phyloP scores from a whole-genome alignment of 352 stramenopile genomes.

The Plasmopara halstedii region DNA sequence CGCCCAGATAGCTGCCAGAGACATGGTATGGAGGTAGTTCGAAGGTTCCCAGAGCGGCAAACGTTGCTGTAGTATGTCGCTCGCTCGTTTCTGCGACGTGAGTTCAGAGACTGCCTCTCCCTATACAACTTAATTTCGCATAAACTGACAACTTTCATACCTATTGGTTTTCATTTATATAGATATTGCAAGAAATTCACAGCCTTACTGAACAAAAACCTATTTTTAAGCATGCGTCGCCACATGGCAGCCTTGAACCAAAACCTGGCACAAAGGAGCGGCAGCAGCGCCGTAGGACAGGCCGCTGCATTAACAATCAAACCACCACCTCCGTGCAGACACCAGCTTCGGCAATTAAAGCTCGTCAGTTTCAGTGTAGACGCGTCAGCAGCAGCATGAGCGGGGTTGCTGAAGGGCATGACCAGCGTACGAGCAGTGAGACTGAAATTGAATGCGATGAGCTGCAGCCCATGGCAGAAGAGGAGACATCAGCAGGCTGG shows the following conservation, averaged over 20 bases:
- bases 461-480: slow-evolving; percentile 24
- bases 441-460: slow-evolving; percentile 40
- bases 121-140: slow-evolving; percentile 1
- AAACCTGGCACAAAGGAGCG: slow-evolving; percentile 17
- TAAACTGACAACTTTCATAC: neutral
- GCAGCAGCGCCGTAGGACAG: slow-evolving; percentile 19
- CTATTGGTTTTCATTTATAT: neutral
- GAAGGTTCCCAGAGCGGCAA: slow-evolving; percentile 3
- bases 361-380: slow-evolving; percentile 7
- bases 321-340: slow-evolving; percentile 13
- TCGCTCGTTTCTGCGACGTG: slow-evolving; percentile 29
- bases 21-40: slow-evolving; percentile 2
- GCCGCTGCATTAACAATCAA: slow-evolving; percentile 17
- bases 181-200: neutral
- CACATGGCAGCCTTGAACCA: neutral
- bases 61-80: slow-evolving; percentile 14
- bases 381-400: slow-evolving; percentile 20
- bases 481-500: slow-evolving; percentile 19
- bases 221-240: neutral
- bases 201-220: neutral
- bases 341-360: neutral
- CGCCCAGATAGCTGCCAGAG: slow-evolving; percentile 5
- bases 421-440: slow-evolving; percentile 29
- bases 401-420: slow-evolving; percentile 16
- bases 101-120: slow-evolving; percentile 14